Percentiles rank a stretch among this genome's conserved stretches.
Conservation (phyloP, 75 land plant genomes). For the Pinus albicaulis region DNA sequence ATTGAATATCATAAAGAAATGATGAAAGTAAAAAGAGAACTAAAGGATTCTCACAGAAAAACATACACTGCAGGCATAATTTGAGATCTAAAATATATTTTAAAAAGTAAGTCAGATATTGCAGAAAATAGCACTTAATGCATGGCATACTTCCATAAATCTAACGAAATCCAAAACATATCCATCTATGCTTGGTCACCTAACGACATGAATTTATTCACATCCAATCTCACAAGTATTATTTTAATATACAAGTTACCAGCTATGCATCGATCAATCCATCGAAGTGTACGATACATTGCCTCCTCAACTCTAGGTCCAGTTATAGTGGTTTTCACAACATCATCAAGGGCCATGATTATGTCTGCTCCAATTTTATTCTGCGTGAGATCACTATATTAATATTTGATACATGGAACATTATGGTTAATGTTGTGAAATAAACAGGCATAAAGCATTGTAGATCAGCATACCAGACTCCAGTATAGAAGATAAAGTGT, state of each 20-base stretch:
- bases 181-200: background rate
- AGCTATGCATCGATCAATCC: conserved; percentile 98
- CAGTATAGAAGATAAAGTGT: background rate
- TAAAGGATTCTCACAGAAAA: no score
- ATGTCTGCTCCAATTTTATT: conserved; percentile 99
- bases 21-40: no score
- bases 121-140: background rate
- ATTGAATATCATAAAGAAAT: no score
- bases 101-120: background rate
- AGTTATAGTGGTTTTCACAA: conserved; percentile 92
- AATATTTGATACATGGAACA: background rate
- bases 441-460: background rate
- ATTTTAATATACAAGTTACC: conserved; percentile 29
- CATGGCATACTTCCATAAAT: background rate
- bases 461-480: background rate
- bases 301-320: conserved; percentile 99
- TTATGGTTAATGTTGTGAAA: background rate
- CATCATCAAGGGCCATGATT: conserved; percentile 99
- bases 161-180: background rate
- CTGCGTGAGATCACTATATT: conserved; percentile 30
- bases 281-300: conserved; percentile 95
- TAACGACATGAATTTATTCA: background rate
- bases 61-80: no score
- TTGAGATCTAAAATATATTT: background rate
- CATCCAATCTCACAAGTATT: background rate